Conservation (phyloP, 176 grass and related monocot genomes). For the Aegilops umbellulata region DNA sequence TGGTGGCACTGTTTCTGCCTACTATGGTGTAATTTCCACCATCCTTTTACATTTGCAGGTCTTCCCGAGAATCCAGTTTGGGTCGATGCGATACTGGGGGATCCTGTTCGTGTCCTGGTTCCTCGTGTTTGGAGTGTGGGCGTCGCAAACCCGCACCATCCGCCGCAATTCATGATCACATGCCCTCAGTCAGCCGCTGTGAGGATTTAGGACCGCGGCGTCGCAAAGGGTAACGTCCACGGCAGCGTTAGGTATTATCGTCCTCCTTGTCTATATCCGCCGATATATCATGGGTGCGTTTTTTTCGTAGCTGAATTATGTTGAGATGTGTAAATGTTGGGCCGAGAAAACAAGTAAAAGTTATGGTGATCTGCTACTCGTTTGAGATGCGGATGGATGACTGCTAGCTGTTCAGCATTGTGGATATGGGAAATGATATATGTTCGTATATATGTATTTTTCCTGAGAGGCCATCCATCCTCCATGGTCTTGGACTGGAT, state of each 20-base stretch:
- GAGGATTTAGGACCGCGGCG: background rate
- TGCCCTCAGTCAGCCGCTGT: background rate
- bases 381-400: background rate
- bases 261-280: slow-evolving; percentile 34
- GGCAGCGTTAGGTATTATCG: slow-evolving; percentile 6
- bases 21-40: background rate
- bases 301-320: background rate
- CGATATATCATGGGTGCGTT: background rate
- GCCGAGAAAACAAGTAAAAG: background rate
- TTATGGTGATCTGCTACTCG: background rate
- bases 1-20: background rate
- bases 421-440: too few species aligned
- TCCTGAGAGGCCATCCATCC: background rate
- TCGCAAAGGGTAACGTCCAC: background rate
- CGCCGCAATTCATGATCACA: slow-evolving; percentile 46
- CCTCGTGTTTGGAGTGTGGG: slow-evolving; percentile 87
- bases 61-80: slow-evolving; percentile 70
- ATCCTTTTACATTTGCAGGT: slow-evolving; percentile 37
- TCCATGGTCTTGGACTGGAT: too few species aligned
- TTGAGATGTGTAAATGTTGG: background rate
- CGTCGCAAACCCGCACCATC: slow-evolving; percentile 56
- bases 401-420: too few species aligned
- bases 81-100: slow-evolving; percentile 64
- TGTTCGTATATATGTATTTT: background rate
- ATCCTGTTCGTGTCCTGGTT: slow-evolving; percentile 84